Evolutionary conservation across 768 basidiomycete species (phyloP), one percentile per base, ranked within the genome.

Genomic region (Suillus spraguei): DNA sequence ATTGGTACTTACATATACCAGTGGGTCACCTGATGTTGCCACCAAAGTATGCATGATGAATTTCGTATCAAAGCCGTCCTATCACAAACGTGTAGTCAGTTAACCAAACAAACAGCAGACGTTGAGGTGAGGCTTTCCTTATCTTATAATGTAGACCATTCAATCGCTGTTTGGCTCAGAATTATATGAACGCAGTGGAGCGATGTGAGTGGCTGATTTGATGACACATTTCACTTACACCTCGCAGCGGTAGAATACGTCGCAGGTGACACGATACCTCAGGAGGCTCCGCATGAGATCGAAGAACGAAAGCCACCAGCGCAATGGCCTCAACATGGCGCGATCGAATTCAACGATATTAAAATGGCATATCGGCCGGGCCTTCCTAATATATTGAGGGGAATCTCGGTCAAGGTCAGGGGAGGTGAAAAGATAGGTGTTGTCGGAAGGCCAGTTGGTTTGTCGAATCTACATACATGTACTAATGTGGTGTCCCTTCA

Each of bases 371-470:
- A 94, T 71, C 78, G 92, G 22, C 83, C 85, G 0, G 89, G 87
- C 4, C 78, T 93, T n/a, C 90, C 91, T 0, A 81, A 83, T 17
- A 90, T 92, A 3, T 79, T 94, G 39, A 86, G 87, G 68, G 85
- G 85, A 0, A 77, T 93, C 20, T 82, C 82, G 6, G 54, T 92
- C 67, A 75, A 75, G n/a, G 83, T 93, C 50, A 74, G 78, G 4
- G 83, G 83, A 0, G 87, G 88, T 1, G 90, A 94, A 75, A 91
- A 91, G 78, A 86, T 93, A 60, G 91, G 91, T 20, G 84, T 93
- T 41, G 89, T 93, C 5, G 90, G 90, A 56, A 71, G 86, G 70
- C 79, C 47, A 14, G 72, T 36, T 17, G 16, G 4, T 52, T 32
- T 52, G 17, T 32, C 9, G 9, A 9, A 52, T 9, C 17, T 17